Evolutionary conservation across 176 grass and related monocot species (phyloP).

Genomic region (Rhipidocladum racemiflorum): DNA sequence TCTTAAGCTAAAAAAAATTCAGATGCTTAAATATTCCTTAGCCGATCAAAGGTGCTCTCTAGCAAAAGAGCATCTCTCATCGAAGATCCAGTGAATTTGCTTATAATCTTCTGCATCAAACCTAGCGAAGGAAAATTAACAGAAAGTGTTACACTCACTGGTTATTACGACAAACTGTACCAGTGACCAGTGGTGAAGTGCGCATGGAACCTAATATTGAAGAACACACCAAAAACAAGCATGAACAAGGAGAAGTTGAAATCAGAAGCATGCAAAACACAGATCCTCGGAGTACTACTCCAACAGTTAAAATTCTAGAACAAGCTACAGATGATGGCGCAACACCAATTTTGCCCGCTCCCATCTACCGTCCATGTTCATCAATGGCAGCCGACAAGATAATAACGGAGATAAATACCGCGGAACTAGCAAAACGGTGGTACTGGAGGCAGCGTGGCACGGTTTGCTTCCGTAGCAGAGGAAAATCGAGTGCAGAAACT

Average conservation of each 20-base stretch:
- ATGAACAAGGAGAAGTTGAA: not conserved
- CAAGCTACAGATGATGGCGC: not conserved
- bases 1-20: not conserved
- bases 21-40: not conserved
- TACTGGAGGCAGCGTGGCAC: not conserved
- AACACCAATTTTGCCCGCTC: not conserved
- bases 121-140: not conserved
- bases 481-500: not conserved
- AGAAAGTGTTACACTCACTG: not conserved
- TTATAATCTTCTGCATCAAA: not conserved
- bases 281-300: not conserved
- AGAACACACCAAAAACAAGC: not conserved
- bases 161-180: not conserved
- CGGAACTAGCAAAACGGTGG: not conserved
- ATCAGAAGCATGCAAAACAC: not conserved
- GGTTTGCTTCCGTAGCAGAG: not conserved
- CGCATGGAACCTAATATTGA: not conserved
- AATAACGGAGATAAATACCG: not conserved
- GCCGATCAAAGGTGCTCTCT: not conserved
- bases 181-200: not conserved
- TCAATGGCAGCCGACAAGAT: not conserved
- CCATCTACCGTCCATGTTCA: not conserved
- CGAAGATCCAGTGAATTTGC: not conserved
- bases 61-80: not conserved
- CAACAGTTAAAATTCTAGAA: conserved; percentile 1